Base-by-base conservation (phyloP, 2,329 filamentous ascomycete species). In the Pseudocercospora pini-densiflorae region DNA sequence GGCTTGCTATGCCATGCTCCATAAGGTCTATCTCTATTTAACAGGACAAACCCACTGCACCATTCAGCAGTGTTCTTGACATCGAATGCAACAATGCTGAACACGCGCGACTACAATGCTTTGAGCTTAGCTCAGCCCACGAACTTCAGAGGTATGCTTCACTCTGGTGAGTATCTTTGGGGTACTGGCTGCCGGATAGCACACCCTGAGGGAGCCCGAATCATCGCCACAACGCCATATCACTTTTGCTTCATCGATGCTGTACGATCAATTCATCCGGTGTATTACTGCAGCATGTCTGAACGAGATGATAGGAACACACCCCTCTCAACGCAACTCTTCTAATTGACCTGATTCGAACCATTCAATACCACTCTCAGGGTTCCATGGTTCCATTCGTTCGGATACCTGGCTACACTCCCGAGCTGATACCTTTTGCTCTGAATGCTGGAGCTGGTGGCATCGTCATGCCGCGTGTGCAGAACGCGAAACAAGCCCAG, bases 191-290 rank as follows among this genome's bases (percentile, higher is more conserved):
- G 40, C 23, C 33, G 55, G 27, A 64, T 64, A 23, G 21, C 55
- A 19, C 40, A 36, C 19, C 31, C 31, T 51, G 62, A 64, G 23
- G 62, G 55, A 21, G 62, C 62, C 27, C 21, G 54, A 16, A 54
- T 64, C 16, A 16, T 64, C 12, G 62, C 62, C n/a, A 40, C 62
- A 51, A 53, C 54, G 24, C 62, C 62, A 16, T 64, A 60, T 27
- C 62, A 64, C 24, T 64, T 64, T 21, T 64, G 62, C n/a, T 60
- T 64, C 36, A 23, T 64, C 24, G 62, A 64, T 60, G 53, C 54
- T 54, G 62, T 64, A 60, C 5, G 62, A 59, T 12, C 5, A 5
- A 6, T 16, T 49, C 19, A 27, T 10, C 33, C 36, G 40, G 8
- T 21, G 2, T 36, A 49, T 12, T 5, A 10, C 47, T 16, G 5